These are phyloP conservation scores for Botryotinia globosa DNA, from an alignment of 2,329 filamentous ascomycete genomes.

Conservation along the genomic window DNA sequence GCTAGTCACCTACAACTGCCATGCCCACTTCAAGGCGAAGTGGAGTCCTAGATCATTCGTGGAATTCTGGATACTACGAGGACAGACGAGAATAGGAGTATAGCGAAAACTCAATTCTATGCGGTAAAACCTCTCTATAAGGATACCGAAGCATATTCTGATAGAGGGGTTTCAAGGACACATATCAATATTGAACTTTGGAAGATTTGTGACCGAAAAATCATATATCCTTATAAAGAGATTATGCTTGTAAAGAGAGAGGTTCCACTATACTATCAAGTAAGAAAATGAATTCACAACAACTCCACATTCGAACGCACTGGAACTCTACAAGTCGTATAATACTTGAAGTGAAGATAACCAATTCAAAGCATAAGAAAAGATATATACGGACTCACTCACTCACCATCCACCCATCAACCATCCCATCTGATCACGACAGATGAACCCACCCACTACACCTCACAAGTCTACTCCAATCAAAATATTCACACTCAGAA, in stretches of 20 bases:
- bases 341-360: neutral
- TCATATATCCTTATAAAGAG: neutral
- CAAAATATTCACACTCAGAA: neutral
- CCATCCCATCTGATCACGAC: neutral
- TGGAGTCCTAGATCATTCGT: neutral
- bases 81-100: neutral
- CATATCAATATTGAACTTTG: neutral
- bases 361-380: neutral
- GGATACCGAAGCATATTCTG: neutral
- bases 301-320: neutral
- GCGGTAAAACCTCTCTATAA: neutral
- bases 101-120: neutral
- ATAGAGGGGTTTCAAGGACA: neutral
- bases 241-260: neutral
- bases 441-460: neutral
- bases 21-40: neutral
- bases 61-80: neutral
- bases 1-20: neutral
- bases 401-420: neutral
- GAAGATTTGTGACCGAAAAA: neutral
- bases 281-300: neutral
- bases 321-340: neutral
- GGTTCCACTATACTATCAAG: neutral
- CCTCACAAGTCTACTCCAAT: neutral
- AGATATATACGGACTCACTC: neutral